Evolutionary conservation across 2,329 filamentous ascomycete genomes (phyloP).

Genomic region (Rhynchosporium graminicola): DNA sequence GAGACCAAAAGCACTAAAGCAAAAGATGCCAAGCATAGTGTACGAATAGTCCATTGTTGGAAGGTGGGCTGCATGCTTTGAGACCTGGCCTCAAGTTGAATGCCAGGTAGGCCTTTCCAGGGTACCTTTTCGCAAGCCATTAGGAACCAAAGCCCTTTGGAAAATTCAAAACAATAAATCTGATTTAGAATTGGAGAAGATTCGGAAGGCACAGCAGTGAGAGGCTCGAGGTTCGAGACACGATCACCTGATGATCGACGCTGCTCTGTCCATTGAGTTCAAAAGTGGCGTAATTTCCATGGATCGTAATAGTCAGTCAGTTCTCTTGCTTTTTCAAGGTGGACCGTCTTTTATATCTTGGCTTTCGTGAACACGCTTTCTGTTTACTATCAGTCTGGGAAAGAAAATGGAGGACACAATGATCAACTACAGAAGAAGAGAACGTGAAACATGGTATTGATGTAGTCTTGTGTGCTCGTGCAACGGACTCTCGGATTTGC

Average conservation of each 20-base stretch:
- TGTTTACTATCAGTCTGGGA: no score
- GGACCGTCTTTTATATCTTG: no score
- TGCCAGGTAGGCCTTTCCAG: not conserved
- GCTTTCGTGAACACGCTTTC: no score
- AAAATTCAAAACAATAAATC: not conserved
- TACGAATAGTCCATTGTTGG: not conserved
- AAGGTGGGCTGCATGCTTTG: not conserved
- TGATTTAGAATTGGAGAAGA: not conserved
- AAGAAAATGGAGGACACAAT: no score
- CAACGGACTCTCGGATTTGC: no score
- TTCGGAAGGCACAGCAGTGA: not conserved
- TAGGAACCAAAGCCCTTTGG: no score
- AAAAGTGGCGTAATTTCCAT: not conserved
- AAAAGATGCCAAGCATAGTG: not conserved
- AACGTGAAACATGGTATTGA: no score
- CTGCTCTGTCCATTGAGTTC: not conserved
- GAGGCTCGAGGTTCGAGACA: not conserved
- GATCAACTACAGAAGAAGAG: no score
- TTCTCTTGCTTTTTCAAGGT: no score
- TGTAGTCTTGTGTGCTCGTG: no score
- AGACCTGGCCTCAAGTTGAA: not conserved
- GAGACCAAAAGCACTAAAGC: not conserved
- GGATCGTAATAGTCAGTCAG: not conserved
- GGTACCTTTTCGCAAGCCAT: not conserved
- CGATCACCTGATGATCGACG: conserved; percentile 1